Evolutionary conservation across 2,329 filamentous ascomycete species (phyloP).

Genomic region (Aspergillus piperis): DNA sequence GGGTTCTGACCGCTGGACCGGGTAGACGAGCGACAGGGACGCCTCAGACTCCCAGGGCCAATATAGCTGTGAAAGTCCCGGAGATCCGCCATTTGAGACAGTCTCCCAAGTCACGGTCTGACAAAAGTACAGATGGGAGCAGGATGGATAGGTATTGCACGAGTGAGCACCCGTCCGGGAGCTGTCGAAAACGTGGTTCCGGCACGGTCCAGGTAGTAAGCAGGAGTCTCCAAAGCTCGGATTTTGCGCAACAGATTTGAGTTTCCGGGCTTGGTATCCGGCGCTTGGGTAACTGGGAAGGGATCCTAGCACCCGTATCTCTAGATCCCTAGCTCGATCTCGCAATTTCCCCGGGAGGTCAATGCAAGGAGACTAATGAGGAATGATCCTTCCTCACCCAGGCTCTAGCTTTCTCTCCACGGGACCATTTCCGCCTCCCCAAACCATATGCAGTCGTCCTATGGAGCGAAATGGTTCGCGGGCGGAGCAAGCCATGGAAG

Average conservation of each 20-base stretch:
- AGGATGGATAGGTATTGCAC: background rate
- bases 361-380: conserved; percentile 15
- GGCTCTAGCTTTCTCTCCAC: background rate
- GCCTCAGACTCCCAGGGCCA: background rate
- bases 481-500: background rate
- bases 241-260: background rate
- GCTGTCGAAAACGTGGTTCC: conserved; percentile 10
- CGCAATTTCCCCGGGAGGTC: background rate
- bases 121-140: background rate
- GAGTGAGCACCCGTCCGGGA: background rate
- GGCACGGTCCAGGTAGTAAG: conserved; percentile 1
- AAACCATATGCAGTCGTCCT: background rate
- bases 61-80: background rate
- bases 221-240: background rate
- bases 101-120: background rate
- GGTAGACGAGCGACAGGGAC: background rate
- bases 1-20: background rate
- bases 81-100: background rate
- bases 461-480: background rate
- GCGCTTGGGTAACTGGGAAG: background rate
- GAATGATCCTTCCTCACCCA: background rate
- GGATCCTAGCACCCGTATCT: conserved; percentile 1
- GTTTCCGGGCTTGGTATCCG: background rate
- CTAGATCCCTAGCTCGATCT: conserved; percentile 2
- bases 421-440: background rate